Percentiles rank a stretch among this genome's conserved stretches.
Conservation (phyloP, 805 yeast species). For the Monosporozyma aerobia region DNA sequence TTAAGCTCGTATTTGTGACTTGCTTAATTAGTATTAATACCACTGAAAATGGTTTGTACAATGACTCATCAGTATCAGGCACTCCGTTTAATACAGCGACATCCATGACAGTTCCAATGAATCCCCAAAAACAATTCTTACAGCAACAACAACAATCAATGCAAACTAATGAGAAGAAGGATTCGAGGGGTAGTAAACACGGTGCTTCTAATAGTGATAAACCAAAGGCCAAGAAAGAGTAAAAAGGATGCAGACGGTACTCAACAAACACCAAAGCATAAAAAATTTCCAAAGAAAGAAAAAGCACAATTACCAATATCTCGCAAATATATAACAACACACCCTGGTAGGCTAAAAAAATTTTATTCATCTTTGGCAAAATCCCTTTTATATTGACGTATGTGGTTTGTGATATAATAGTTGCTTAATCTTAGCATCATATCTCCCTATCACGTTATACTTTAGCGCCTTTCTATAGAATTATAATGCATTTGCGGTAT, state of each 20-base stretch:
- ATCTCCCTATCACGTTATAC: constrained; percentile 67
- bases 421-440: constrained; percentile 64
- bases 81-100: constrained; percentile 26
- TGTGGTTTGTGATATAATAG: constrained; percentile 61
- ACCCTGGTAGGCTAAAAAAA: constrained; percentile 59
- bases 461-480: constrained; percentile 61
- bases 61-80: background rate
- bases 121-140: constrained; percentile 24
- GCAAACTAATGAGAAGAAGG: constrained; percentile 8
- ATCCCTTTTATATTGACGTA: constrained; percentile 59
- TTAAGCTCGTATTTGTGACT: too few relatives aligned
- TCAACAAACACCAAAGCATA: constrained; percentile 19
- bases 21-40: too few relatives aligned
- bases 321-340: constrained; percentile 57
- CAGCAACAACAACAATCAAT: constrained; percentile 27
- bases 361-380: constrained; percentile 54
- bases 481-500: constrained; percentile 30
- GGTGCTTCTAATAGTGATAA: constrained; percentile 10
- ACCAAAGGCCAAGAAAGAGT: constrained; percentile 23
- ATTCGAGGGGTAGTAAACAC: constrained; percentile 3
- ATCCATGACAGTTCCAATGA: constrained; percentile 25
- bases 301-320: constrained; percentile 25
- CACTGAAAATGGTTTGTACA: background rate
- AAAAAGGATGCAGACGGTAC: constrained; percentile 12
- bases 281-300: constrained; percentile 22